These are phyloP conservation scores for Bryoglossum gracile DNA, from an alignment of 495 filamentous ascomycete genomes.

Conservation along the genomic window DNA sequence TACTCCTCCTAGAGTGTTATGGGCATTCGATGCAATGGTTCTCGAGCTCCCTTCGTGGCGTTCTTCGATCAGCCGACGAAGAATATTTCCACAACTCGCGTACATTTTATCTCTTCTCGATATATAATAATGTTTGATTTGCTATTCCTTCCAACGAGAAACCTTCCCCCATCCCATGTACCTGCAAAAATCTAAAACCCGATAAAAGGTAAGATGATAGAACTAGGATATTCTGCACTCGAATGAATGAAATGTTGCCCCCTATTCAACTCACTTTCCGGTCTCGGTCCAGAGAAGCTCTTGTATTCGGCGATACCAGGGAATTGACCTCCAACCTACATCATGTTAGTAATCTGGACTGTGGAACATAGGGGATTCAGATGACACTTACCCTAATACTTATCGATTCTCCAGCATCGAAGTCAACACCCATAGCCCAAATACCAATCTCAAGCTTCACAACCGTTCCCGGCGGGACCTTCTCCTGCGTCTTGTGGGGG, in stretches of 20 bases:
- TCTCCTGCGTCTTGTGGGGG: background rate
- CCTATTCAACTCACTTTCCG: background rate
- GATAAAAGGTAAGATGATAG: background rate
- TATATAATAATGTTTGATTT: too few species aligned
- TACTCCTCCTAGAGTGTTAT: slow-evolving; percentile 15
- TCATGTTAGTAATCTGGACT: too few species aligned
- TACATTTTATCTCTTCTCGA: slow-evolving; percentile 15
- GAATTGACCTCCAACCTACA: background rate
- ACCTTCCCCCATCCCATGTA: too few species aligned
- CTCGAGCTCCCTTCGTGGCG: slow-evolving; percentile 14
- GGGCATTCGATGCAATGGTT: slow-evolving; percentile 13
- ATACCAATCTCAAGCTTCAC: background rate
- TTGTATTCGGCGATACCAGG: background rate
- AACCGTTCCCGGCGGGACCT: background rate
- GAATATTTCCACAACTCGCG: slow-evolving; percentile 15
- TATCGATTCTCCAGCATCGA: background rate
- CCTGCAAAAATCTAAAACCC: too few species aligned
- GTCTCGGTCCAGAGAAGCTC: background rate
- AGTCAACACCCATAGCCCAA: background rate
- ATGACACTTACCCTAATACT: too few species aligned
- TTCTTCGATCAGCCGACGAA: slow-evolving; percentile 10
- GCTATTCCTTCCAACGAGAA: too few species aligned
- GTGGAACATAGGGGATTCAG: too few species aligned
- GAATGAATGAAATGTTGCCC: background rate
- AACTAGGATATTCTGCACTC: background rate